These are phyloP conservation scores for Kwoniella mangroviensis DNA, from an alignment of 768 basidiomycete genomes.

Conservation along the genomic window DNA sequence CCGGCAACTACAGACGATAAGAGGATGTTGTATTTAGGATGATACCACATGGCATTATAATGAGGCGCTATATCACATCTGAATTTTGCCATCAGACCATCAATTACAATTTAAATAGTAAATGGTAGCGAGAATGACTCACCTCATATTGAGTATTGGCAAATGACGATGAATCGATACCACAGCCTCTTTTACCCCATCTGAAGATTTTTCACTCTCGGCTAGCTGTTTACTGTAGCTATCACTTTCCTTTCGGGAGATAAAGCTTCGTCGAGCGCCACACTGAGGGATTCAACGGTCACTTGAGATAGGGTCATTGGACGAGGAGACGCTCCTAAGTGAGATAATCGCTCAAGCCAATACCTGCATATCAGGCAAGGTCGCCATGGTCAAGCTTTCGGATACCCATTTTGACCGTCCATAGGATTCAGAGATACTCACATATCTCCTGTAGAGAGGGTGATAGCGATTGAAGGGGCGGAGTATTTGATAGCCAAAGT, in stretches of 20 bases:
- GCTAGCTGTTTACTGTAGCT: constrained; percentile 63
- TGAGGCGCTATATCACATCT: constrained; percentile 66
- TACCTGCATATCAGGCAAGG: constrained; percentile 17
- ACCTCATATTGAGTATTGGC: constrained; percentile 66
- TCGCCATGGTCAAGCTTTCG: not conserved
- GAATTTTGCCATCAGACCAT: not conserved
- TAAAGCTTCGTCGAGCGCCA: constrained; percentile 62
- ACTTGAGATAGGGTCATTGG: constrained; percentile 63
- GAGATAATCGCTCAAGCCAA: constrained; percentile 32
- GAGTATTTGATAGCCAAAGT: constrained; percentile 66
- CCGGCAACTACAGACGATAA: constrained; percentile 66
- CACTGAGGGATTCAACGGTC: constrained; percentile 61
- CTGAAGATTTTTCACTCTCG: constrained; percentile 62
- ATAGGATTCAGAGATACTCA: not conserved
- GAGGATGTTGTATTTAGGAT: constrained; percentile 60
- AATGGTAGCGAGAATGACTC: constrained; percentile 7
- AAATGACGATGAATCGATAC: constrained; percentile 67
- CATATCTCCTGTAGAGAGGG: not conserved
- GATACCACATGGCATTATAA: constrained; percentile 68
- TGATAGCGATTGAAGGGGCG: not conserved
- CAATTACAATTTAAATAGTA: not conserved
- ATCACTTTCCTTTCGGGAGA: constrained; percentile 62
- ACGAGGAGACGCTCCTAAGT: constrained; percentile 25
- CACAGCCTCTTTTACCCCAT: constrained; percentile 42
- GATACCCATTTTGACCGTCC: too few species aligned